A percentile compares a stretch with the other conserved stretches of the same genome.
Evolutionary conservation across 495 filamentous ascomycete species (phyloP).

Genomic region (Sordaria brevicollis): DNA sequence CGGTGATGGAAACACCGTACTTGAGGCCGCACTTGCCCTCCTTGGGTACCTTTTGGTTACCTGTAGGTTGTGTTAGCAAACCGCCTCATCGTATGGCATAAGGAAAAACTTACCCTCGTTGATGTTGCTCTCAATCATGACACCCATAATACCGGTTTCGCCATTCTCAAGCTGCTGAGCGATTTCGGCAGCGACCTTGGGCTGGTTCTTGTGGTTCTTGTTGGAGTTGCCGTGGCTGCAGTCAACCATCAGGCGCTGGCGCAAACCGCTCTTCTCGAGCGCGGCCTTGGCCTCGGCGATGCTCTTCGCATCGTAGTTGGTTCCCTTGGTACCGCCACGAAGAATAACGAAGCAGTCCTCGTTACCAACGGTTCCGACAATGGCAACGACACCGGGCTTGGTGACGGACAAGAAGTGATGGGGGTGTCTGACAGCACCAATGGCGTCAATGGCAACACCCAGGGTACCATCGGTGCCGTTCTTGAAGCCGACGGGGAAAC

Average conservation of each 20-base stretch:
- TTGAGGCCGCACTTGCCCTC: conserved; percentile 85
- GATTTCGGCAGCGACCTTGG: conserved; percentile 76
- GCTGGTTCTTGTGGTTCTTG: conserved; percentile 96
- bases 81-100: not conserved
- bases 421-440: conserved; percentile 82
- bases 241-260: conserved; percentile 86
- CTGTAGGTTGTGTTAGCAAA: conserved; percentile 28
- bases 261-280: conserved; percentile 21
- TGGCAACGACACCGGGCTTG: conserved; percentile 92
- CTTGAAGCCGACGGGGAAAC: conserved; percentile 98
- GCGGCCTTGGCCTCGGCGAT: conserved; percentile 41
- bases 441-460: conserved; percentile 89
- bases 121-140: conserved; percentile 98
- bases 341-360: conserved; percentile 98
- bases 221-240: conserved; percentile 95
- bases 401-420: conserved; percentile 99
- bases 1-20: conserved; percentile 95
- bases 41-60: conserved; percentile 81
- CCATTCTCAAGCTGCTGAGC: conserved; percentile 78
- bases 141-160: conserved; percentile 85
- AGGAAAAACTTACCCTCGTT: conserved; percentile 57
- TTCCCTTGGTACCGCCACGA: conserved; percentile 83
- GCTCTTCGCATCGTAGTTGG: conserved; percentile 84
- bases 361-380: conserved; percentile 91
- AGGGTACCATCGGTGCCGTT: conserved; percentile 95